A percentile compares a stretch with the other conserved stretches of the same genome.
Evolutionary conservation across 192 early-diverging fungal species (phyloP).

Genomic region (Backusella westeae): DNA sequence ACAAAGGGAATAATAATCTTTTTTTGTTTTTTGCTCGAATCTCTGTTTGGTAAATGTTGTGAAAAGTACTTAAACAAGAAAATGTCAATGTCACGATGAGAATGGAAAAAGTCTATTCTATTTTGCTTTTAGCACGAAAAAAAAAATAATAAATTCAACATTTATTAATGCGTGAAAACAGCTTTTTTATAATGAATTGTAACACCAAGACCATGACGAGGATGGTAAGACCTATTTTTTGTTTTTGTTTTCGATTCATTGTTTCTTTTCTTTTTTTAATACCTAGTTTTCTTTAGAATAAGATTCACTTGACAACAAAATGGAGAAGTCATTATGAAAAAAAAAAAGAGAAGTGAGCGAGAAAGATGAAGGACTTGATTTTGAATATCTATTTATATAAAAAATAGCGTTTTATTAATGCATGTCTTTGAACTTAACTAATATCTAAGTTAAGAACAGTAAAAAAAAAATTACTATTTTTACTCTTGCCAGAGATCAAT

Average conservation of each 20-base stretch:
- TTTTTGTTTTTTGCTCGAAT: background rate
- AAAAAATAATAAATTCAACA: background rate
- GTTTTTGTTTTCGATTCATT: too few species aligned
- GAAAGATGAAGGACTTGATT: too few species aligned
- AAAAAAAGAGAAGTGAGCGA: background rate
- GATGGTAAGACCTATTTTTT: background rate
- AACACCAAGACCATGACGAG: background rate
- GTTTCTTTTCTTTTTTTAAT: too few species aligned
- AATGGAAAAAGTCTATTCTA: background rate
- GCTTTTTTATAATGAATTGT: background rate
- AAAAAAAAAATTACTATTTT: background rate
- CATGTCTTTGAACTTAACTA: background rate
- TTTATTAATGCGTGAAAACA: background rate
- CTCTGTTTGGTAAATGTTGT: background rate
- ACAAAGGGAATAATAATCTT: background rate
- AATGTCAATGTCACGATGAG: background rate
- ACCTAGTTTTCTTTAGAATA: background rate
- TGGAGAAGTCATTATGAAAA: background rate
- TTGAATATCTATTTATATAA: background rate
- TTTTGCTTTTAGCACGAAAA: background rate
- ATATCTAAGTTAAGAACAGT: background rate
- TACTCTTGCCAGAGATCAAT: background rate
- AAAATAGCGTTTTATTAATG: background rate
- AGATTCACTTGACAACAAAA: background rate
- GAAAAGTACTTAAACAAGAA: background rate